Evolutionary conservation across 805 yeast species (phyloP), one percentile per base, ranked within the genome.

Genomic region (Ogataea thermomethanolica): DNA sequence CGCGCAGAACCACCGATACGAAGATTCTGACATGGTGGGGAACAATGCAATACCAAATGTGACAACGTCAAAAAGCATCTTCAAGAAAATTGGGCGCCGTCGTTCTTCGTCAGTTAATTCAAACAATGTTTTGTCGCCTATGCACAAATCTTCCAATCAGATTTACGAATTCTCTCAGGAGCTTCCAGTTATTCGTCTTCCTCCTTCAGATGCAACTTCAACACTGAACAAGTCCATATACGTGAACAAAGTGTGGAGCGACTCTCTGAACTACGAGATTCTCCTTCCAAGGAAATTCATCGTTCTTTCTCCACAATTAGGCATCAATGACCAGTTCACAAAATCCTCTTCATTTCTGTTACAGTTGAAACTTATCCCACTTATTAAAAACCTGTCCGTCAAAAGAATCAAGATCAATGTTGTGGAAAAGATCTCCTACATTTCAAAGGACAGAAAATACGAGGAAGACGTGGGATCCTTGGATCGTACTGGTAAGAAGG

Each of bases 171-270:
- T 62, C 39, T 54, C 58, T 4, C 53, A 56, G 24, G 60, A 64
- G 29, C 52, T 76, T 25, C 79, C 80, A 2, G 69, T 72, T 61
- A 71, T 74, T 7, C 58, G 81, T 38, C 63, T 76, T 1, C 81
- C 81, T 1, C 81, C 81, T 0, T 71, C 77, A 5, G 71, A 73
- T 55, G 79, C 79, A 2, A 71, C 74, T 25, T 71, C 78, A 3
- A 73, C 76, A 7, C 67, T 78, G 5, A 82, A 84, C 55, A 85
- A 83, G 54, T 88, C 95, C 0, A 74, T 85, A 12, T 84, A 80
- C 57, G 87, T 85, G 25, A 83, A 81, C 56, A 70, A 85, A 46
- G 71, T 79, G 1, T 85, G 93, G 93, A 78, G 79, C 50, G 81
- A 83, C 40, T 59, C 87, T 0, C 61, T 85, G 26, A 78, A 79